phyloP scores from a whole-genome alignment of 202 grass and related monocot genomes.

The Setaria viridis region DNA sequence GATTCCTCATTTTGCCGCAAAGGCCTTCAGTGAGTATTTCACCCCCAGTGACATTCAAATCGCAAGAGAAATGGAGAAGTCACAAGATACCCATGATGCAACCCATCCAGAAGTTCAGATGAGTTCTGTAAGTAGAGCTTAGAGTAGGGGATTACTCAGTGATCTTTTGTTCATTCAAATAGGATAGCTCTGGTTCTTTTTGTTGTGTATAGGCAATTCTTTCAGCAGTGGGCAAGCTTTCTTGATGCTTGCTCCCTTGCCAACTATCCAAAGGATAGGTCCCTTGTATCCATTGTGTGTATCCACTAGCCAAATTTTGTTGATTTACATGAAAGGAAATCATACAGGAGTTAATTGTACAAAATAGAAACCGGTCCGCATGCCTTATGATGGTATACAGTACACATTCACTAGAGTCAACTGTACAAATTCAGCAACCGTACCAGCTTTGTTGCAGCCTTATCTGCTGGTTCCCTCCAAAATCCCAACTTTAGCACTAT shows the following conservation, averaged over 20 bases:
- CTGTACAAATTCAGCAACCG: constrained; percentile 18
- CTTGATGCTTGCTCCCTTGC: constrained; percentile 56
- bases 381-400: neutral
- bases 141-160: constrained; percentile 51
- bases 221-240: constrained; percentile 63
- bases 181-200: constrained; percentile 60
- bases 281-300: constrained; percentile 66
- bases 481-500: too few species aligned
- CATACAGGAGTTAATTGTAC: constrained; percentile 54
- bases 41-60: constrained; percentile 86
- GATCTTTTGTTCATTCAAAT: constrained; percentile 55
- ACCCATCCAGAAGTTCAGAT: constrained; percentile 73
- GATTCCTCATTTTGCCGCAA: constrained; percentile 80
- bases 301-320: constrained; percentile 71
- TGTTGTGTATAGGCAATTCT: constrained; percentile 83
- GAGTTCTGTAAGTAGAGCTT: constrained; percentile 56
- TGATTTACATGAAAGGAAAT: constrained; percentile 58
- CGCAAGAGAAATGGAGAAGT: constrained; percentile 88
- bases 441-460: neutral
- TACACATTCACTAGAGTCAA: neutral
- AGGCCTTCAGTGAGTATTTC: constrained; percentile 74
- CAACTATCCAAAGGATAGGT: constrained; percentile 82
- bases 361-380: constrained; percentile 34
- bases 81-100: constrained; percentile 41
- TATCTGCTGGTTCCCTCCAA: neutral